phyloP scores from a whole-genome alignment of 306 rosid species.

The Hippophae rhamnoides region DNA sequence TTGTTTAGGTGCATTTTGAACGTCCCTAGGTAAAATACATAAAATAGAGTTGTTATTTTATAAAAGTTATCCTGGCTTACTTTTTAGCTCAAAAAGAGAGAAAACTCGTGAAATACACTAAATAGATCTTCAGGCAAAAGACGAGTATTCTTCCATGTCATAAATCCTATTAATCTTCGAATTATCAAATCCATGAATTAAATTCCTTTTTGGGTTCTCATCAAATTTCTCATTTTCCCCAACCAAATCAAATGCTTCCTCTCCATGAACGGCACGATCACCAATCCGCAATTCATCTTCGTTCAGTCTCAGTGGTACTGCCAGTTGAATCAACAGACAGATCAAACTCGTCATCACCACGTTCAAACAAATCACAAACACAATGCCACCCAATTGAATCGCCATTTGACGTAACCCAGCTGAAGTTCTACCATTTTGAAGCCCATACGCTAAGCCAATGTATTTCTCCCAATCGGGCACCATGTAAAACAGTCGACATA shows the following conservation, averaged over 20 bases:
- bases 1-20: too few species aligned
- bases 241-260: slow-evolving; percentile 34
- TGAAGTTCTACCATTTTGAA: slow-evolving; percentile 22
- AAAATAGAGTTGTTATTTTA: too few species aligned
- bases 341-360: slow-evolving; percentile 26
- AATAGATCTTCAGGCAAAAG: slow-evolving; percentile 2
- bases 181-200: neutral
- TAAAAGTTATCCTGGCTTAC: too few species aligned
- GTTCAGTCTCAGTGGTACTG: slow-evolving; percentile 31
- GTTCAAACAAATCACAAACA: slow-evolving; percentile 29
- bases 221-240: slow-evolving; percentile 3
- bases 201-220: slow-evolving; percentile 8
- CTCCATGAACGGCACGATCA: slow-evolving; percentile 40
- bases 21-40: too few species aligned
- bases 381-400: slow-evolving; percentile 29
- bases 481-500: slow-evolving; percentile 37
- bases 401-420: slow-evolving; percentile 37
- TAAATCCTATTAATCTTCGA: slow-evolving; percentile 20
- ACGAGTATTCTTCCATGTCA: slow-evolving; percentile 23
- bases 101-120: too few species aligned
- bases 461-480: slow-evolving; percentile 48
- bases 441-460: slow-evolving; percentile 37
- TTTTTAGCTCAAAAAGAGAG: too few species aligned
- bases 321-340: slow-evolving; percentile 27
- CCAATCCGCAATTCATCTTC: slow-evolving; percentile 22